Conservation (phyloP, 805 yeast genomes). For the Ogataea polymorpha region DNA sequence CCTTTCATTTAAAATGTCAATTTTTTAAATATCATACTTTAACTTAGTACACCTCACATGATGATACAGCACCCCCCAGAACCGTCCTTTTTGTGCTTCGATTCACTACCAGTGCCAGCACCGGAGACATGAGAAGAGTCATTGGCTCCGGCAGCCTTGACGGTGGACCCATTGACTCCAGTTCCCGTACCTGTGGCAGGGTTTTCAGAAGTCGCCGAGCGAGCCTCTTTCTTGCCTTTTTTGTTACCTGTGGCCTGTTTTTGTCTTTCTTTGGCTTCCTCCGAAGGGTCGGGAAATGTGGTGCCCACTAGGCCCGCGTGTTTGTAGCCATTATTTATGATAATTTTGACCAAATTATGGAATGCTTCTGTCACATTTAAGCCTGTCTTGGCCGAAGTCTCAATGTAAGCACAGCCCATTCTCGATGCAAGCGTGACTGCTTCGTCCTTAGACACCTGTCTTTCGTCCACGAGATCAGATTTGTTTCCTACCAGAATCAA, state of each 20-base stretch:
- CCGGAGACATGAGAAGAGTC: conserved; percentile 8
- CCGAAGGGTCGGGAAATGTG: conserved; percentile 25
- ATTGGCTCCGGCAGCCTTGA: conserved; percentile 1
- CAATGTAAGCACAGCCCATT: conserved; percentile 73
- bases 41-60: conserved; percentile 19
- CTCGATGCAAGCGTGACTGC: conserved; percentile 60
- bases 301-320: conserved; percentile 29
- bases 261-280: conserved; percentile 22
- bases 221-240: conserved; percentile 15
- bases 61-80: conserved; percentile 36
- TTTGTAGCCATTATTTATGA: conserved; percentile 24
- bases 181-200: conserved; percentile 6
- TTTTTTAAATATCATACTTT: background rate
- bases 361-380: conserved; percentile 60
- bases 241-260: conserved; percentile 4
- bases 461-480: conserved; percentile 59
- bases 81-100: conserved; percentile 10
- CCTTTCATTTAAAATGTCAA: background rate
- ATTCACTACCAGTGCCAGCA: conserved; percentile 15
- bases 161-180: conserved; percentile 1
- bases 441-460: conserved; percentile 61
- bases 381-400: conserved; percentile 90
- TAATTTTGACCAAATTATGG: conserved; percentile 34
- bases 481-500: conserved; percentile 76
- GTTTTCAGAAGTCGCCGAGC: conserved; percentile 2